Evolutionary conservation across 345 rosid species (phyloP), one percentile per base, ranked within the genome.

Genomic region (Cardiospermum halicacabum): DNA sequence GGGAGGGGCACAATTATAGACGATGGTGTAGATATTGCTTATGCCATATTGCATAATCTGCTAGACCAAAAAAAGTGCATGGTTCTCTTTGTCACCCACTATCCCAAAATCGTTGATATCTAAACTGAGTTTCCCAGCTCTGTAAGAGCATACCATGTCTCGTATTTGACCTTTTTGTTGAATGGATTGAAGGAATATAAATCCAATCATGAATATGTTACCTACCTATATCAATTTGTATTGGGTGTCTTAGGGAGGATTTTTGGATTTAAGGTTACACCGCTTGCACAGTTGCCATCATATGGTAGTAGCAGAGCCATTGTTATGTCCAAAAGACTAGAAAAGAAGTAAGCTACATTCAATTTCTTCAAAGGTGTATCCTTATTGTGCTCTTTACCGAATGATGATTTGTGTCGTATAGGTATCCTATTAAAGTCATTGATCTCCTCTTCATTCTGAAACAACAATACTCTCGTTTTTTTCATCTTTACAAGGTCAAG

Each of bases 1-100:
- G 97, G 98, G 36, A 77, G 97, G 70, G 98, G 98, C 65, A 88
- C 98, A 36, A 90, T 96, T 75, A 90, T 97, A 34, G 89, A 93
- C 53, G 98, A 93, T 31, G 97, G 98, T 53, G 91, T 80, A 64
- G 96, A 97, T 43, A 87, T 93, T 66, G 97, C 98, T 32, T 87
- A 88, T 79, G 96, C 98, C 34, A 80, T 94, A n/a, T 72, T 93
- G 72, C 81, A 80, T 60, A 81, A 88, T 85, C 82, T 93, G 43
- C 72, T 93, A 55, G 65, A 74, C 65, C 80, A 85, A 68, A 93
- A 82, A 70, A 83, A 72, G 73, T 81, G 96, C 81, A 62, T 84
- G 84, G 85, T 80, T 74, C 96, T 93, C 50, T 93, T 93, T 68
- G 98, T 93, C 42, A 93, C 98, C 13, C 98, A 90, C 80, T 90